A percentile compares a stretch with the other conserved stretches of the same genome.
phyloP scores from a whole-genome alignment of 257 asterid species.

The Penstemon eatonii region DNA sequence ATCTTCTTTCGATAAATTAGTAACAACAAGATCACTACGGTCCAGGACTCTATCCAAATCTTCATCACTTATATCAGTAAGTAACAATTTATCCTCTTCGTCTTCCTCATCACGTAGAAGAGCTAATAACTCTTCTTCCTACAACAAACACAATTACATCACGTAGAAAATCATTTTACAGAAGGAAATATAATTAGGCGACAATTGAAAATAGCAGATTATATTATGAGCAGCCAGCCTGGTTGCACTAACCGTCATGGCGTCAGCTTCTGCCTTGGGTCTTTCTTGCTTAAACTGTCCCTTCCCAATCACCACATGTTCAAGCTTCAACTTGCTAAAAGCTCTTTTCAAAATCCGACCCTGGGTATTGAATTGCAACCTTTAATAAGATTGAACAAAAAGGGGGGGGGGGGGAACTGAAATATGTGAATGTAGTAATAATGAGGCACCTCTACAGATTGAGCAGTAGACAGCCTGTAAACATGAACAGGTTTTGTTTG shows the following conservation, averaged over 20 bases:
- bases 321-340: slow-evolving; percentile 92
- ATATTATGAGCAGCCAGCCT: background rate
- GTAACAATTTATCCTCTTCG: slow-evolving; percentile 77
- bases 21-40: slow-evolving; percentile 72
- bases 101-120: slow-evolving; percentile 72
- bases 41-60: slow-evolving; percentile 77
- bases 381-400: background rate
- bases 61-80: slow-evolving; percentile 74
- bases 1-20: slow-evolving; percentile 25
- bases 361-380: slow-evolving; percentile 34
- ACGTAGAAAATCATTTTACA: background rate
- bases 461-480: slow-evolving; percentile 91
- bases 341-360: slow-evolving; percentile 95
- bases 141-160: background rate
- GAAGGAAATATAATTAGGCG: slow-evolving; percentile 12
- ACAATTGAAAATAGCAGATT: background rate
- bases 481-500: slow-evolving; percentile 99
- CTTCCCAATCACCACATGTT: slow-evolving; percentile 94
- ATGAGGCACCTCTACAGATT: slow-evolving; percentile 76
- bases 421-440: background rate
- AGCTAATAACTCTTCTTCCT: slow-evolving; percentile 88
- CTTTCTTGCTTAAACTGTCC: slow-evolving; percentile 93
- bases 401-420: background rate
- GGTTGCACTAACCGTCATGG: slow-evolving; percentile 43
- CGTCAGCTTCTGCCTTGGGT: slow-evolving; percentile 46